Evolutionary conservation across 1,284 basidiomycete species (phyloP), one percentile per base, ranked within the genome.

Genomic region (Leccinum huronense): DNA sequence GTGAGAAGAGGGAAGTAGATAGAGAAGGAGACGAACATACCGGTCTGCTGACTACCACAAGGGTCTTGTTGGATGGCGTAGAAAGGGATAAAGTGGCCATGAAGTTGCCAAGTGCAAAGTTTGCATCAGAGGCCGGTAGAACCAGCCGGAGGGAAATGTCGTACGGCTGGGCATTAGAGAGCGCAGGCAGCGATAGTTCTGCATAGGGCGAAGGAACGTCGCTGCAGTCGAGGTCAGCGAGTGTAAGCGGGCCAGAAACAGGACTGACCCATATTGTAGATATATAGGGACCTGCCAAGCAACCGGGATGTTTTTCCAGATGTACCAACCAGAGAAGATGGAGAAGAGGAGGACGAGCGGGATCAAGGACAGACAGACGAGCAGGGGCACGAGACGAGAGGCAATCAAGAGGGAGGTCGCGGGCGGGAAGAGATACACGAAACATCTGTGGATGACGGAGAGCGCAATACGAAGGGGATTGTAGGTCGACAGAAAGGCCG

Each of bases 21-120:
- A 6, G 40, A 53, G 34, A 38, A 34, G 27, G 27, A 38, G 62
- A 31, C 10, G 27, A 45, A 80, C 89, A 70, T 71, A 92, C 90
- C n/a, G 91, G 84, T 68, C 83, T 81, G 63, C 89, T 86, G 58
- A 83, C 77, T 14, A 79, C 77, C 5, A 78, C 76, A 23, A 93
- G 73, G 2, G 89, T 89, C 68, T 80, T 82, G 70, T 92, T 92
- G 23, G 80, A 80, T 19, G 79, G 67, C 0, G 86, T 85, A 3
- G 76, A 77, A 13, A 93, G 73, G 0, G 81, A 84, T 36, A 93
- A 73, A 42, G 80, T 82, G 7, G 84, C 79, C 90, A 93, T 93
- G 74, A 93, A 93, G 74, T 93, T 93, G 33, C 90, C 90, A 1
- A 93, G 82, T 3, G 80, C 86, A 68, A 84, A 78, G 76, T 91